Evolutionary conservation across 495 filamentous ascomycete species (phyloP), one percentile per base, ranked within the genome.

Genomic region (Trichoderma orchidacearum): DNA sequence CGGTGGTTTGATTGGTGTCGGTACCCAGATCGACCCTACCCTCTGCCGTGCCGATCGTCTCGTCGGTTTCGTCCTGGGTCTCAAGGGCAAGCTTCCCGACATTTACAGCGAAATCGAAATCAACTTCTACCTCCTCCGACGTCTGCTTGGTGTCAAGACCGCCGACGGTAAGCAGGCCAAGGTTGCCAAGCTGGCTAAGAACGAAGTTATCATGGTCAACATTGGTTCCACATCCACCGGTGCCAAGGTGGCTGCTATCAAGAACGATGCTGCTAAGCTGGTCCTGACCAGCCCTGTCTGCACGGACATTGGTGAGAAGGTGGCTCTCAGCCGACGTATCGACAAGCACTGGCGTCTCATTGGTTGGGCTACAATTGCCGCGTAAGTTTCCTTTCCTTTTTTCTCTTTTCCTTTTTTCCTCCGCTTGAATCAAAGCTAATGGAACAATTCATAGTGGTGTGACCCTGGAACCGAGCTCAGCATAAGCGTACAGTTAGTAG

Each of bases 301-400:
- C 75, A 96, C 90, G 21, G 85, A 93, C 63, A 82, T 94, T 63
- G 90, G 89, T 38, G 94, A 98, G 80, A 98, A 98, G 84, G 89
- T 98, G 67, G 94, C 93, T 35, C 79, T 98, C 68, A 87, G 83
- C 68, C 80, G 93, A 73, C 84, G 94, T 81, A 96, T 97, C 64
- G 93, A 98, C 67, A 96, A 96, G 83, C 92, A 96, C 74, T 97
- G 93, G 93, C 87, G 93, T 75, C 80, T 96, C 67, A 96, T 96
- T 61, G 91, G 92, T 63, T 96, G 92, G 91, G 90, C 90, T 50
- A 95, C 89, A 65, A 95, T 96, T 71, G 84, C 73, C 55, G 74
- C 75, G 71, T 74, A 68, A 70, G 71, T 67, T 32, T 35, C 30
- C 30, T 38, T 36, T 30, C 8, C 11, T 35, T 23, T 25, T 13